These are phyloP conservation scores for Sclerotinia glacialis DNA, from an alignment of 2,329 filamentous ascomycete species.

Conservation along the genomic window DNA sequence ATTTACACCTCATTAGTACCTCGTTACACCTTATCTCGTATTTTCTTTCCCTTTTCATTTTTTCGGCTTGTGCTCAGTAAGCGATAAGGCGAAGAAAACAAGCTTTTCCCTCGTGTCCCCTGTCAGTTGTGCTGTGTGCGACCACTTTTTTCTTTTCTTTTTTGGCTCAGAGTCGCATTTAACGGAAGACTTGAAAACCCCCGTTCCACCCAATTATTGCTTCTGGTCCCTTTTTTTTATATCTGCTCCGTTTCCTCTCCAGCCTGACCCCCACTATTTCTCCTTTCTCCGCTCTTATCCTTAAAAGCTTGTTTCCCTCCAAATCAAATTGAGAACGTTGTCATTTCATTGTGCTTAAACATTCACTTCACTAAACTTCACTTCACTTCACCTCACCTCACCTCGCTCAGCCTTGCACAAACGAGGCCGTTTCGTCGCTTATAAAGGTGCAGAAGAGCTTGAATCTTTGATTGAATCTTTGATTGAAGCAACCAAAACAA, in stretches of 20 bases:
- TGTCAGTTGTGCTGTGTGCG: background rate
- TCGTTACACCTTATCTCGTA: background rate
- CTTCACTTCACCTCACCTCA: no score
- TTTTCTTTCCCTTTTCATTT: background rate
- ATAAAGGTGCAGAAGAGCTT: background rate
- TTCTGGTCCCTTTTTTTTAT: background rate
- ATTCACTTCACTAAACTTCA: no score
- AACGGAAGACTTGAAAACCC: background rate
- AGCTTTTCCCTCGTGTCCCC: conserved; percentile 5
- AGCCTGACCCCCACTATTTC: background rate
- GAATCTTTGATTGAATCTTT: background rate
- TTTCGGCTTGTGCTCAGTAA: conserved; percentile 6
- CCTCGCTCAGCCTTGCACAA: conserved; percentile 12
- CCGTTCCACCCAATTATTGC: background rate
- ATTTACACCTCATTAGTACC: no score
- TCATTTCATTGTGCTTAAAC: background rate
- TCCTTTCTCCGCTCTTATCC: conserved; percentile 3
- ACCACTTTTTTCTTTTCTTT: background rate
- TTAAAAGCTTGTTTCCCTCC: conserved; percentile 3
- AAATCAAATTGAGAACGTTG: background rate
- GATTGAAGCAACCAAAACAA: background rate
- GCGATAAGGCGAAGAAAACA: conserved; percentile 15
- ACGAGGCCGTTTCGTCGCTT: background rate
- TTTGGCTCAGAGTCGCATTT: background rate
- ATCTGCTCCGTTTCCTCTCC: background rate